Percentiles rank a stretch among this genome's conserved stretches.
phyloP scores from a whole-genome alignment of 768 basidiomycete species.

The Boletus huronensis region DNA sequence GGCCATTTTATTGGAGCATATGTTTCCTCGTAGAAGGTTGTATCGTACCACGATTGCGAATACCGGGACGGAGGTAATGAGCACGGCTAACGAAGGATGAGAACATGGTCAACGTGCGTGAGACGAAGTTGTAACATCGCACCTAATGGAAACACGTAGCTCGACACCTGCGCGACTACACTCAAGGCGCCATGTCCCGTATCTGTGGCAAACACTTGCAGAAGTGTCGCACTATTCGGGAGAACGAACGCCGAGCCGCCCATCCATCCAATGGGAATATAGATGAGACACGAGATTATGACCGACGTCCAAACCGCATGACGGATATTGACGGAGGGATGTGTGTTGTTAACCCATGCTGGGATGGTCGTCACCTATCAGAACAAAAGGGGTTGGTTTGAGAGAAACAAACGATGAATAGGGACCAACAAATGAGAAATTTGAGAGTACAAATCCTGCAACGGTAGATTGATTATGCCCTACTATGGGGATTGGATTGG shows the following conservation, averaged over 20 bases:
- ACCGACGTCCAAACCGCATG: constrained; percentile 21
- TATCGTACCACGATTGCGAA: constrained; percentile 25
- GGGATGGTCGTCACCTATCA: constrained; percentile 23
- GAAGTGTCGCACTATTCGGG: constrained; percentile 8
- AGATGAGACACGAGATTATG: constrained; percentile 23
- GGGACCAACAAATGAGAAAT: constrained; percentile 24
- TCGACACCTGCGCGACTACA: constrained; percentile 10
- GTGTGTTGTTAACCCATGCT: constrained; percentile 26
- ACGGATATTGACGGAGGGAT: constrained; percentile 21
- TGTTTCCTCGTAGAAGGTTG: constrained; percentile 23
- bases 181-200: constrained; percentile 1
- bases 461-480: constrained; percentile 20
- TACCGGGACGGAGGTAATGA: constrained; percentile 25
- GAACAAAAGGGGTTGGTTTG: not conserved
- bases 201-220: constrained; percentile 15
- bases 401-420: not conserved
- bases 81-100: constrained; percentile 14
- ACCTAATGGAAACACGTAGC: constrained; percentile 23
- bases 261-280: constrained; percentile 24
- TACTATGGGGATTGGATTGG: constrained; percentile 11
- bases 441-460: constrained; percentile 23
- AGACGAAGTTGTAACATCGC: not conserved
- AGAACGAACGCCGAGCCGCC: constrained; percentile 16
- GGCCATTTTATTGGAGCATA: constrained; percentile 22
- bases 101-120: not conserved